Percentiles rank a stretch among this genome's conserved stretches.
Conservation (phyloP, 805 yeast genomes). For the Candida insectalens region DNA sequence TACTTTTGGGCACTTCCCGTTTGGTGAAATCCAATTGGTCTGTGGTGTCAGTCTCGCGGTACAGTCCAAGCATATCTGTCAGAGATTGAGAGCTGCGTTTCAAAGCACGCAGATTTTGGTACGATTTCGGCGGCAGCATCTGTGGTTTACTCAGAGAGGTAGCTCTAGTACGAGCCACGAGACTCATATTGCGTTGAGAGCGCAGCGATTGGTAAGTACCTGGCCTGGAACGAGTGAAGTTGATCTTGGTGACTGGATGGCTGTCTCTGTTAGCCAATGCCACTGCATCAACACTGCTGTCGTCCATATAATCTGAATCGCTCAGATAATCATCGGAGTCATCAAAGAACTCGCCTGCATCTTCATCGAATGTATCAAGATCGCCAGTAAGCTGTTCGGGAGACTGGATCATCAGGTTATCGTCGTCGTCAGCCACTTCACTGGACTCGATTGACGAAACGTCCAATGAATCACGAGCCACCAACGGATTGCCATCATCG, state of each 20-base stretch:
- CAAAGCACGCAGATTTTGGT: constrained; percentile 8
- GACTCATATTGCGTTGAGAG: too few relatives aligned
- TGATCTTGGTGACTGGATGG: constrained; percentile 12
- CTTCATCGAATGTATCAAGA: constrained; percentile 1
- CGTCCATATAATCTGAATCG: constrained; percentile 18
- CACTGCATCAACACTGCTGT: constrained; percentile 7
- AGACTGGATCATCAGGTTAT: constrained; percentile 1
- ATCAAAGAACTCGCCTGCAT: constrained; percentile 6
- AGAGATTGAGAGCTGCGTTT: constrained; percentile 6
- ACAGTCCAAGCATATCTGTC: constrained; percentile 3
- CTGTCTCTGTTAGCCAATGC: constrained; percentile 3
- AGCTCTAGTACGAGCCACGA: not conserved
- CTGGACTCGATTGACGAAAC: constrained; percentile 16
- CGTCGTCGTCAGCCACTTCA: constrained; percentile 18
- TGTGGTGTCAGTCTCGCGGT: constrained; percentile 1
- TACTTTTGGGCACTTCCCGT: constrained; percentile 1
- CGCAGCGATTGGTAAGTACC: constrained; percentile 1
- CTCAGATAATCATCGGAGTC: constrained; percentile 19
- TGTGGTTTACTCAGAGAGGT: constrained; percentile 1
- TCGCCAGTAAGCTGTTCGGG: not conserved
- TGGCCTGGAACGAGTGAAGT: constrained; percentile 10
- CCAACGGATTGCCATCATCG: not conserved
- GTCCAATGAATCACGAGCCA: not conserved
- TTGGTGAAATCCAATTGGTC: constrained; percentile 3
- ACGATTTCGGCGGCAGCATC: not conserved